Percentiles rank a stretch among this genome's conserved stretches.
These are phyloP conservation scores for Juncus inflexus DNA, from an alignment of 176 grass and related monocot species.

Conservation along the genomic window DNA sequence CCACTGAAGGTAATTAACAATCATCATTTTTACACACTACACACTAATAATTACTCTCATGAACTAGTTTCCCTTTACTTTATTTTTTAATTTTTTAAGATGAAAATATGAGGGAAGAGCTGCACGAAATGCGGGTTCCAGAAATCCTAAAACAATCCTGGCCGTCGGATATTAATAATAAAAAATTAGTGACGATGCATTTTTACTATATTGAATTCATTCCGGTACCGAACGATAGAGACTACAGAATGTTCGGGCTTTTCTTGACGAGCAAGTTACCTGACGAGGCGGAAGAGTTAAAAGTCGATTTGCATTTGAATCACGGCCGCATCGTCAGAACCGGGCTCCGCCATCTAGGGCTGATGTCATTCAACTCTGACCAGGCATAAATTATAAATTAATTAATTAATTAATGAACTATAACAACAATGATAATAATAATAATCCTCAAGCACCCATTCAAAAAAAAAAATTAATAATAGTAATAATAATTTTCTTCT, in stretches of 20 bases:
- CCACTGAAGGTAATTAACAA: conserved; percentile 45
- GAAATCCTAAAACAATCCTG: conserved; percentile 46
- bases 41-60: too few species aligned
- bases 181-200: conserved; percentile 49
- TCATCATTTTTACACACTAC: background rate
- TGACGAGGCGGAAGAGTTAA: conserved; percentile 67
- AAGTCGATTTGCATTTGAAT: conserved; percentile 80
- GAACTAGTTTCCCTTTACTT: too few species aligned
- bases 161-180: conserved; percentile 34
- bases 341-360: conserved; percentile 54
- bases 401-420: too few species aligned
- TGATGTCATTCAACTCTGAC: conserved; percentile 53
- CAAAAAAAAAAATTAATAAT: too few species aligned
- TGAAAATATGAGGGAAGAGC: conserved; percentile 80
- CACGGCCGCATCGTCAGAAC: conserved; percentile 74
- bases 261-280: conserved; percentile 69
- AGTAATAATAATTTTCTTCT: too few species aligned
- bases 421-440: too few species aligned
- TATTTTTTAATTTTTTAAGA: conserved; percentile 64
- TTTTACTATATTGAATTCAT: conserved; percentile 80
- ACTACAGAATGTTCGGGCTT: conserved; percentile 88
- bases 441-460: too few species aligned
- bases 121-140: conserved; percentile 79
- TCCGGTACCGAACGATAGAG: conserved; percentile 68
- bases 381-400: too few species aligned